Evolutionary conservation across 441 rosid species (phyloP).

Genomic region (Euphorbia corollata): DNA sequence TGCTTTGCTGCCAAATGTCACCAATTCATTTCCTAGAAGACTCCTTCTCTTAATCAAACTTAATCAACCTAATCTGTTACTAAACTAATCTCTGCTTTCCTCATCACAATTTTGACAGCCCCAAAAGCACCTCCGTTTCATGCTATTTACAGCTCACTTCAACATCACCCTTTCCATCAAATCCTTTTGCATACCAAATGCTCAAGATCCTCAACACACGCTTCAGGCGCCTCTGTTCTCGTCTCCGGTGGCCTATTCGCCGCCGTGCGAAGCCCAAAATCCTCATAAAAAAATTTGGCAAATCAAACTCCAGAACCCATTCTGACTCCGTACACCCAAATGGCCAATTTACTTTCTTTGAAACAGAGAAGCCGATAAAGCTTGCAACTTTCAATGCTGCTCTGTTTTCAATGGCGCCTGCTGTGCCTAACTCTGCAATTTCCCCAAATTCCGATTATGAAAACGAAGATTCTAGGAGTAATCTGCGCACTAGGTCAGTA

Average conservation of each 20-base stretch:
- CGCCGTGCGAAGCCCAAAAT: conserved; percentile 39
- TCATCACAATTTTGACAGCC: background rate
- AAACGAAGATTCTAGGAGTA: conserved; percentile 20
- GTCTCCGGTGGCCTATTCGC: conserved; percentile 62
- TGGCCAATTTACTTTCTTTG: conserved; percentile 21
- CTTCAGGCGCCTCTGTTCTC: conserved; percentile 47
- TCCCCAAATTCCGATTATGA: conserved; percentile 29
- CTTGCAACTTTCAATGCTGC: conserved; percentile 83
- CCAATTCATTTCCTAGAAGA: conserved; percentile 32
- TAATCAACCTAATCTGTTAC: background rate
- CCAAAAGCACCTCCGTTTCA: conserved; percentile 16
- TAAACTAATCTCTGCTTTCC: background rate
- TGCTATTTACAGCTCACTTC: conserved; percentile 12
- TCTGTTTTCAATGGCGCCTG: conserved; percentile 89
- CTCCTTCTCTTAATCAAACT: conserved; percentile 14
- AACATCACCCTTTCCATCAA: conserved; percentile 9
- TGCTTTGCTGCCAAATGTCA: conserved; percentile 39
- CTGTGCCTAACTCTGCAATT: conserved; percentile 38
- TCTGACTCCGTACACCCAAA: conserved; percentile 33
- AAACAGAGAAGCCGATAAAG: conserved; percentile 41
- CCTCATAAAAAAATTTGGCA: conserved; percentile 36
- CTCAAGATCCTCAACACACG: conserved; percentile 36
- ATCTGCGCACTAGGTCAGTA: conserved; percentile 39
- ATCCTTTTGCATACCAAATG: conserved; percentile 32
- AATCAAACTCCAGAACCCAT: conserved; percentile 24